These are phyloP conservation scores for Amphibolis antarctica DNA, from an alignment of 106 monocot species.

Conservation along the genomic window DNA sequence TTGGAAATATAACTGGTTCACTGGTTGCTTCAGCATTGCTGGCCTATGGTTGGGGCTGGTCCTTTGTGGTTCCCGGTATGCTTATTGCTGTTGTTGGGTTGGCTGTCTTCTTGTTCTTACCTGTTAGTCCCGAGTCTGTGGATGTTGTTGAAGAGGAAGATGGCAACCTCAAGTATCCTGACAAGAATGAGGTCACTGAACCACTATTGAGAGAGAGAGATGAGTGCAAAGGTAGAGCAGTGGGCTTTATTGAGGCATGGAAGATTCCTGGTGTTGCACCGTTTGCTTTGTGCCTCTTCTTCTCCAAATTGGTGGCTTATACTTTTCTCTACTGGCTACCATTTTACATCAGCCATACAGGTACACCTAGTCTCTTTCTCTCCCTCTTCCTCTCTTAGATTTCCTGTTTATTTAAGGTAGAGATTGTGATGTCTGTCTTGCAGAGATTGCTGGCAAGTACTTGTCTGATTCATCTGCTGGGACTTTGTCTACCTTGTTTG, in stretches of 20 bases:
- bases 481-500: conserved; percentile 37
- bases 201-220: conserved; percentile 26
- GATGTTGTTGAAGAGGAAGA: conserved; percentile 22
- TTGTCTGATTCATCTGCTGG: conserved; percentile 34
- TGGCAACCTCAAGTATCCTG: background rate
- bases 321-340: conserved; percentile 24
- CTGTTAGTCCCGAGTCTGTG: conserved; percentile 47
- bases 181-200: conserved; percentile 19
- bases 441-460: conserved; percentile 36
- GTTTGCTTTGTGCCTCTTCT: conserved; percentile 23
- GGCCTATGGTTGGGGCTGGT: conserved; percentile 84
- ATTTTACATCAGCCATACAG: conserved; percentile 22
- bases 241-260: conserved; percentile 13
- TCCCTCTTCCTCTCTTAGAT: background rate
- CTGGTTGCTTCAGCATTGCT: conserved; percentile 58
- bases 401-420: background rate
- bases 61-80: conserved; percentile 52
- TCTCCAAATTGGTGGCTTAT: conserved; percentile 22
- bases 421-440: conserved; percentile 5
- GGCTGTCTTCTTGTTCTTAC: conserved; percentile 56
- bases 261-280: conserved; percentile 18
- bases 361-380: background rate
- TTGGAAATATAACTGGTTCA: conserved; percentile 70
- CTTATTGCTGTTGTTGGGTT: conserved; percentile 44
- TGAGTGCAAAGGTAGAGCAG: conserved; percentile 22